phyloP scores from a whole-genome alignment of 2,329 filamentous ascomycete genomes.

The Pseudohalonectria lignicola region DNA sequence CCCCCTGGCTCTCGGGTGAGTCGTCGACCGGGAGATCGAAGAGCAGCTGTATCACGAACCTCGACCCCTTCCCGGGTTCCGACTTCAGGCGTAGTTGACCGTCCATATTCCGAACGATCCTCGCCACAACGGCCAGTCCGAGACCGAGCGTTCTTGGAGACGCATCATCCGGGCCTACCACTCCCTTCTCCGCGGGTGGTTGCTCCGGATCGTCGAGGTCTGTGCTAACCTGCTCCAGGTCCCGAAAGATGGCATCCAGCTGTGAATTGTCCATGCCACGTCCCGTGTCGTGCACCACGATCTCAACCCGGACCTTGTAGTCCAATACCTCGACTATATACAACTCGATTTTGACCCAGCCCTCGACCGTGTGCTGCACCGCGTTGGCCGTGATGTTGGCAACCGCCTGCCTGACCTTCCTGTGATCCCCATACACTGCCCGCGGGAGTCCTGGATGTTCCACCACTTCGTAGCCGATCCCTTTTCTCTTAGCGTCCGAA shows the following conservation, averaged over 20 bases:
- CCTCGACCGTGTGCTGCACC: slow-evolving; percentile 61
- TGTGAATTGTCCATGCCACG: slow-evolving; percentile 37
- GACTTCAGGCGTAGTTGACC: slow-evolving; percentile 79
- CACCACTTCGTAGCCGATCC: slow-evolving; percentile 57
- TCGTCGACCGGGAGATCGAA: slow-evolving; percentile 52
- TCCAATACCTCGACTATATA: slow-evolving; percentile 46
- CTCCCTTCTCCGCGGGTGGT: too few relatives aligned
- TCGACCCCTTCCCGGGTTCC: slow-evolving; percentile 69
- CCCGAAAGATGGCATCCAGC: slow-evolving; percentile 46
- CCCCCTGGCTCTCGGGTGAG: slow-evolving; percentile 12
- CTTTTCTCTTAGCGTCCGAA: slow-evolving; percentile 65
- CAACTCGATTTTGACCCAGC: slow-evolving; percentile 59
- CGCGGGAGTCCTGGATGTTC: slow-evolving; percentile 59
- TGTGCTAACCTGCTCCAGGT: slow-evolving; percentile 46
- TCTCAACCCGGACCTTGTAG: slow-evolving; percentile 55
- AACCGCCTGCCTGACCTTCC: slow-evolving; percentile 71
- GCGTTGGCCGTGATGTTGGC: slow-evolving; percentile 80
- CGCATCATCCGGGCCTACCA: background rate
- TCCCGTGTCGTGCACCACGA: slow-evolving; percentile 57
- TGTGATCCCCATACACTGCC: slow-evolving; percentile 66
- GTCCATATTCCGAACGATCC: slow-evolving; percentile 82
- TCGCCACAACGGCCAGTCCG: slow-evolving; percentile 78
- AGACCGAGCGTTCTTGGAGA: slow-evolving; percentile 51
- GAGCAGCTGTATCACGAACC: slow-evolving; percentile 70
- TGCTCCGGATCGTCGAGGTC: slow-evolving; percentile 10